Conservation (phyloP, 306 rosid genomes). For the Citrullus mucosospermus region DNA sequence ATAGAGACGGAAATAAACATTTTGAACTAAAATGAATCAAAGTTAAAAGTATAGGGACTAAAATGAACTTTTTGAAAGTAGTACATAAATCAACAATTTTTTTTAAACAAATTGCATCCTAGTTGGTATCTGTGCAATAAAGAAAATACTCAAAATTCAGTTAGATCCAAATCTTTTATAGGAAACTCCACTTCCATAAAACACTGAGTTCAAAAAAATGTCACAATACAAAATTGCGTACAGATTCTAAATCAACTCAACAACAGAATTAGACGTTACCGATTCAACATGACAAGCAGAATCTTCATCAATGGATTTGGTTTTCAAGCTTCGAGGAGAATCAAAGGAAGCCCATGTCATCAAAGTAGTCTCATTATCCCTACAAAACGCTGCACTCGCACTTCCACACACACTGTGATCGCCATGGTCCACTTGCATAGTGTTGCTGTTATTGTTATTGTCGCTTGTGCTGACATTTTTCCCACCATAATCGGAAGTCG, state of each 20-base stretch:
- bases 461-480: conserved; percentile 9
- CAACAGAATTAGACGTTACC: conserved; percentile 8
- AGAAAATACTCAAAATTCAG: not conserved
- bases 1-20: no score
- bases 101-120: not conserved
- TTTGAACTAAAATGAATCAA: no score
- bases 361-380: conserved; percentile 30
- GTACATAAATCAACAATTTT: no score
- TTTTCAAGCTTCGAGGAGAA: conserved; percentile 31
- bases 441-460: not conserved
- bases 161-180: not conserved
- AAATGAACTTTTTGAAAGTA: no score
- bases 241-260: not conserved
- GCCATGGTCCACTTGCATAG: conserved; percentile 17
- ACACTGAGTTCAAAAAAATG: no score
- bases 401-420: conserved; percentile 25
- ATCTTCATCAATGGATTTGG: conserved; percentile 34
- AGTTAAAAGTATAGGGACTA: no score
- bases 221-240: not conserved
- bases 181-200: not conserved
- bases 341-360: conserved; percentile 42
- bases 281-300: conserved; percentile 27
- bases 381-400: conserved; percentile 18
- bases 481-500: conserved; percentile 12
- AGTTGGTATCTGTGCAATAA: not conserved